Evolutionary conservation across 2,329 filamentous ascomycete species (phyloP), one percentile per base, ranked within the genome.

Genomic region (Colletotrichum australisinense): DNA sequence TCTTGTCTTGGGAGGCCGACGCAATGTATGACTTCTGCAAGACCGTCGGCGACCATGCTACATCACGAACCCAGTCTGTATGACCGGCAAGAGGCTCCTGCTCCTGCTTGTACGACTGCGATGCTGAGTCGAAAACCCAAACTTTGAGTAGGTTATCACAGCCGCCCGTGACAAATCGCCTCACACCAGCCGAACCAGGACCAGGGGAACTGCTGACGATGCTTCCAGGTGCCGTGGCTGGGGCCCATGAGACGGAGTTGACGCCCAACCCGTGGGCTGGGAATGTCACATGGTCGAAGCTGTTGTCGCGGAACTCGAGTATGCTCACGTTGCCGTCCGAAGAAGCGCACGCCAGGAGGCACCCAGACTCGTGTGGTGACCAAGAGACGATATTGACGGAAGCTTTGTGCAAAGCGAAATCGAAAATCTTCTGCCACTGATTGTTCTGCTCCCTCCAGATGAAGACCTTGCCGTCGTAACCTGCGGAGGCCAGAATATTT

Each of bases 21-120:
- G 97, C 97, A 81, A 99, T 98, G 86, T 99, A 99, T 72, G 93
- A 95, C 88, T 98, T 98, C 79, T 95, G 94, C 72, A 99, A 88
- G 69, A 98, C 94, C 28, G 95, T 98, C 12, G 97, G 97, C 63
- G 94, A 96, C 97, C 97, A 99, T 16, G 96, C 94, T 14, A 99
- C 97, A 83, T 99, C 97, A 76, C 97, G 92, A 68, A 99, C 97
- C 97, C 97, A 99, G 86, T 98, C 97, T 6, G 91, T 90, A 85
- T 99, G 97, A 75, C 97, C 97, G 1, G 88, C 84, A 76, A 99
- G 87, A 12, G 93, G 84, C 76, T 90, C 89, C 28, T 88, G 82
- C 81, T 92, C 91, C 78, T 88, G 86, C 81, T 89, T 90, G 83
- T 92, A 93, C 32, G 83, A 85, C 80, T 91, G 87, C 7, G 86